A percentile compares a stretch with the other conserved stretches of the same genome.
Evolutionary conservation across 2,329 filamentous ascomycete species (phyloP).

Genomic region (Aspergillus puulaauensis): DNA sequence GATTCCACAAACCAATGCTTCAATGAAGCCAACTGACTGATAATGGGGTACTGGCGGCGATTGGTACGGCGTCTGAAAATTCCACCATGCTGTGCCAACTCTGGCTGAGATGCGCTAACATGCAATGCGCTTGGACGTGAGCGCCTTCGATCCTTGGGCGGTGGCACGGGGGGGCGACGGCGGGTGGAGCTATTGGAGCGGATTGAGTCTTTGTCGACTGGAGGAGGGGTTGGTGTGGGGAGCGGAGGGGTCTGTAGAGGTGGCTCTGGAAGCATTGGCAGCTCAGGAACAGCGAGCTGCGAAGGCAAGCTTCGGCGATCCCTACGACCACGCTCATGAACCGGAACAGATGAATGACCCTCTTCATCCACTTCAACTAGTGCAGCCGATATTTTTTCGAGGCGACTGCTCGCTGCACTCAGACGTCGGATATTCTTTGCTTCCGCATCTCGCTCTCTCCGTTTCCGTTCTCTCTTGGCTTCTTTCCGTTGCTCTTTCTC

Average conservation of each 20-base stretch:
- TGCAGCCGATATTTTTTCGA: constrained; percentile 76
- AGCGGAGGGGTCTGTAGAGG: constrained; percentile 34
- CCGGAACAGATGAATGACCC: constrained; percentile 49
- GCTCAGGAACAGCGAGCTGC: constrained; percentile 68
- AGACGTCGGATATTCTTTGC: constrained; percentile 75
- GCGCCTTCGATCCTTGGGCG: constrained; percentile 80
- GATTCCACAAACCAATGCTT: constrained; percentile 74
- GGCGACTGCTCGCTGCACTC: constrained; percentile 83
- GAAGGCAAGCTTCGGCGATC: constrained; percentile 69
- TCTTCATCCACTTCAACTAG: constrained; percentile 79
- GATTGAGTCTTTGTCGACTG: constrained; percentile 71
- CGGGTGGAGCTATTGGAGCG: constrained; percentile 75
- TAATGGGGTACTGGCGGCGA: constrained; percentile 61
- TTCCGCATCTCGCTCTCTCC: constrained; percentile 80
- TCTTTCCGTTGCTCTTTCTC: constrained; percentile 95
- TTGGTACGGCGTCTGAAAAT: constrained; percentile 55
- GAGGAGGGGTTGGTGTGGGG: constrained; percentile 63
- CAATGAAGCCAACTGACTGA: constrained; percentile 65
- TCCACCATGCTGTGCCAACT: constrained; percentile 58
- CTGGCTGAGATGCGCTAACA: constrained; percentile 70
- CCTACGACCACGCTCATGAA: constrained; percentile 72
- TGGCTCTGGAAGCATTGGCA: constrained; percentile 74
- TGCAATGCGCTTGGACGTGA: constrained; percentile 84
- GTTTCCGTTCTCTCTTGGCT: constrained; percentile 72
- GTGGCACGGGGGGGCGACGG: constrained; percentile 69